phyloP scores from a whole-genome alignment of 1,284 basidiomycete species.

The Puccinia sorghi region DNA sequence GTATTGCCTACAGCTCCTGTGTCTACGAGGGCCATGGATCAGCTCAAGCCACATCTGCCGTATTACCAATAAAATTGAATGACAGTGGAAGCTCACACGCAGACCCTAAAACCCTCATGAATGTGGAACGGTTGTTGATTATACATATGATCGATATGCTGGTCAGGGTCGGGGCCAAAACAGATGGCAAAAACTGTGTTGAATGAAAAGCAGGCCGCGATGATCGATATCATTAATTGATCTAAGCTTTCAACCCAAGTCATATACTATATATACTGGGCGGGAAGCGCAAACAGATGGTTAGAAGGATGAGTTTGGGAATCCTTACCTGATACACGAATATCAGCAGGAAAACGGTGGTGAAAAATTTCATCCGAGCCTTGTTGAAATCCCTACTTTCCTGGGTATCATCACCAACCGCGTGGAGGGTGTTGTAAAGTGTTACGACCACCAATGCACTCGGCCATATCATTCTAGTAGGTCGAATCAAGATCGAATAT shows the following conservation, averaged over 20 bases:
- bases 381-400: slow-evolving; percentile 25
- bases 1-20: slow-evolving; percentile 42
- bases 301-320: neutral
- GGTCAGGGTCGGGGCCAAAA: slow-evolving; percentile 57
- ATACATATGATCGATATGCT: slow-evolving; percentile 58
- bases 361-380: slow-evolving; percentile 42
- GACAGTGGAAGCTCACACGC: slow-evolving; percentile 25
- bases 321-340: slow-evolving; percentile 41
- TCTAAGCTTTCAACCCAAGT: neutral
- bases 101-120: slow-evolving; percentile 49
- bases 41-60: neutral
- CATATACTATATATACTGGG: neutral
- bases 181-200: slow-evolving; percentile 56
- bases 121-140: slow-evolving; percentile 53
- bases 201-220: neutral
- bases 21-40: neutral
- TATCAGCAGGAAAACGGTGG: slow-evolving; percentile 27
- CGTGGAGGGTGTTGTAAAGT: slow-evolving; percentile 58
- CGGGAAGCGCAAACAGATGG: neutral
- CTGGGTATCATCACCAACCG: slow-evolving; percentile 33
- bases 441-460: slow-evolving; percentile 58
- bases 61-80: neutral
- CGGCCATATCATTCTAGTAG: slow-evolving; percentile 57
- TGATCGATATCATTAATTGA: neutral
- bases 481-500: slow-evolving; percentile 56